phyloP scores from a whole-genome alignment of 306 rosid species.

The Trifolium fragiferum region DNA sequence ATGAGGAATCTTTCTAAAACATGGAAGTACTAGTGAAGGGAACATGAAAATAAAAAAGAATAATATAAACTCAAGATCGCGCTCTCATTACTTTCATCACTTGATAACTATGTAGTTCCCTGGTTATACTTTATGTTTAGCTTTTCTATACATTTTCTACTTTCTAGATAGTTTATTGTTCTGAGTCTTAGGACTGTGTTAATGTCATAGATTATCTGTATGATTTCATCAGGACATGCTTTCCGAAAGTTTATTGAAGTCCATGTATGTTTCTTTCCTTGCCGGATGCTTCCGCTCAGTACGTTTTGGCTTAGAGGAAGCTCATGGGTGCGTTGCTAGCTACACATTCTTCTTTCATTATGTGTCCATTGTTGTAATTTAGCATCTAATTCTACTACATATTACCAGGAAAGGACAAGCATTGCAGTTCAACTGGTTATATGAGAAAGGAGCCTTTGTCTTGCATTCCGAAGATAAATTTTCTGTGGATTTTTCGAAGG shows the following conservation, averaged over 20 bases:
- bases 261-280: constrained; percentile 93
- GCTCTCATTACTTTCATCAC: constrained; percentile 1
- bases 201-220: constrained; percentile 30
- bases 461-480: constrained; percentile 61
- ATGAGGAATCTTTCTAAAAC: neutral
- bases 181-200: constrained; percentile 28
- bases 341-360: constrained; percentile 36
- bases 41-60: neutral
- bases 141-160: constrained; percentile 24
- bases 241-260: constrained; percentile 69
- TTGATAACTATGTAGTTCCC: neutral
- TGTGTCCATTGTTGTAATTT: constrained; percentile 36
- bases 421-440: constrained; percentile 92
- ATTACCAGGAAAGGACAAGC: constrained; percentile 91
- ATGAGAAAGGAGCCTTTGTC: constrained; percentile 80
- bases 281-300: constrained; percentile 96
- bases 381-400: constrained; percentile 40
- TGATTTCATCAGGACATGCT: constrained; percentile 67
- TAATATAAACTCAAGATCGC: constrained; percentile 1
- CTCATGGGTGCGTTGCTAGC: constrained; percentile 84
- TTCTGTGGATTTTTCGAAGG: constrained; percentile 88
- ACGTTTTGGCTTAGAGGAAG: constrained; percentile 89
- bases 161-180: constrained; percentile 17
- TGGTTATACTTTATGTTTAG: constrained; percentile 14
- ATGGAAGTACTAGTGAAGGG: constrained; percentile 7